Percentiles rank a stretch among this genome's conserved stretches.
Evolutionary conservation across 1,284 basidiomycete species (phyloP).

Genomic region (Malassezia nana): DNA sequence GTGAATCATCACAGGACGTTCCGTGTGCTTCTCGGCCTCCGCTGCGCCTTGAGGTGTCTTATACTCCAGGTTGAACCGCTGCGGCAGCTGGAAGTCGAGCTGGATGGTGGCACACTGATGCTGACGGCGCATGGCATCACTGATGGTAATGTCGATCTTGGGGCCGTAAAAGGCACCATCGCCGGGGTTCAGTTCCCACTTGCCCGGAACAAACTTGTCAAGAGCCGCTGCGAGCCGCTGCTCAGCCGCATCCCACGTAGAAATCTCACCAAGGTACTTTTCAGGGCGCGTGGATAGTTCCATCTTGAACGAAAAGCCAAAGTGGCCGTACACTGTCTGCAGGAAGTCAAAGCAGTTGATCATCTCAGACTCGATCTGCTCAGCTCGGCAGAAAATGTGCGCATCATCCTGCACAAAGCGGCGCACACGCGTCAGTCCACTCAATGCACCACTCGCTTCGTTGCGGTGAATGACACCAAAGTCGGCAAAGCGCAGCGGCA

Average conservation of each 20-base stretch:
- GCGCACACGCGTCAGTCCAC: conserved; percentile 83
- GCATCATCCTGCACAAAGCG: conserved; percentile 97
- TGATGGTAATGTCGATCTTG: conserved; percentile 92
- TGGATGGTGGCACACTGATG: conserved; percentile 97
- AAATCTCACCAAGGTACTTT: conserved; percentile 79
- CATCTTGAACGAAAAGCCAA: conserved; percentile 92
- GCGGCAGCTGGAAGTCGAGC: conserved; percentile 98
- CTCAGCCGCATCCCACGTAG: conserved; percentile 83
- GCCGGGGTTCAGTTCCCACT: conserved; percentile 88
- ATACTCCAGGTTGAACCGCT: conserved; percentile 90
- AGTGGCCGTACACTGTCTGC: conserved; percentile 76
- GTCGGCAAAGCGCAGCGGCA: conserved; percentile 93
- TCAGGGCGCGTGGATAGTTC: conserved; percentile 93
- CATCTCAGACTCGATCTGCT: conserved; percentile 81
- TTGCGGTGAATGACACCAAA: conserved; percentile 97
- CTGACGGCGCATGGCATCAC: conserved; percentile 77
- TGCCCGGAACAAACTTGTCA: conserved; percentile 74
- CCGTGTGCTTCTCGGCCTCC: conserved; percentile 51
- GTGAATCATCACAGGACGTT: conserved; percentile 94
- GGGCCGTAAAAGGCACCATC: conserved; percentile 68
- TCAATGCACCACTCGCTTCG: conserved; percentile 87
- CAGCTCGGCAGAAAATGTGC: conserved; percentile 92
- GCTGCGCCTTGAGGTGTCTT: conserved; percentile 53
- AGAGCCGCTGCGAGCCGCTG: conserved; percentile 77
- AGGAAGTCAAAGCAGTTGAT: conserved; percentile 84